Evolutionary conservation across 2,329 filamentous ascomycete species (phyloP).

Genomic region (Xylariaceae sp.): DNA sequence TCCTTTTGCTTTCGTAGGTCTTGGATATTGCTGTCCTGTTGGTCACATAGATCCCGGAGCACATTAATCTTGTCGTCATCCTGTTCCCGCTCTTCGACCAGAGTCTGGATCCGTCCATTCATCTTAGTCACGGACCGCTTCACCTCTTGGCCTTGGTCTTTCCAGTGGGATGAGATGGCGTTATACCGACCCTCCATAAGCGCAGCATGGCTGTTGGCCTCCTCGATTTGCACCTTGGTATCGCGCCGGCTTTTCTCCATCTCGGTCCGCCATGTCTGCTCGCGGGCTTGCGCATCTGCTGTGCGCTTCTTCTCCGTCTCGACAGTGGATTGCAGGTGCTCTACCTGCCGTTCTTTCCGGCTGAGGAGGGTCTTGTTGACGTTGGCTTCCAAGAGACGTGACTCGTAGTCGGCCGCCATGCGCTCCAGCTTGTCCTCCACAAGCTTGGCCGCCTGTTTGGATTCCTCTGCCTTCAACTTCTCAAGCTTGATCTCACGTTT

Average conservation of each 20-base stretch:
- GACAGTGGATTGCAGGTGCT: constrained; percentile 56
- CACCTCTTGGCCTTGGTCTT: constrained; percentile 57
- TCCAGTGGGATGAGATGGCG: constrained; percentile 58
- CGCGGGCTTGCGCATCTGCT: constrained; percentile 49
- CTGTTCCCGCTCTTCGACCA: constrained; percentile 47
- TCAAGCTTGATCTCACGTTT: constrained; percentile 66
- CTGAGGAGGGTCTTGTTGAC: constrained; percentile 65
- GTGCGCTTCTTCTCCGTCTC: constrained; percentile 58
- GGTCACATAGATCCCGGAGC: constrained; percentile 62
- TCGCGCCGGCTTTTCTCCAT: constrained; percentile 55
- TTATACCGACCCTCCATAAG: constrained; percentile 66
- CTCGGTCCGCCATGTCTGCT: constrained; percentile 54
- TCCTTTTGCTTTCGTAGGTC: constrained; percentile 54
- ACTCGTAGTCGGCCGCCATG: constrained; percentile 60
- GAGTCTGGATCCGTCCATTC: constrained; percentile 42
- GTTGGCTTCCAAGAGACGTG: constrained; percentile 59
- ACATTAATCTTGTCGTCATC: constrained; percentile 59
- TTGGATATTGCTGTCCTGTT: constrained; percentile 62
- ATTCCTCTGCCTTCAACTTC: constrained; percentile 58
- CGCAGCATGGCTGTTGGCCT: constrained; percentile 55
- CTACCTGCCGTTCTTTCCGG: constrained; percentile 67
- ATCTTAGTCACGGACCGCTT: constrained; percentile 43
- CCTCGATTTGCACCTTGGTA: constrained; percentile 55
- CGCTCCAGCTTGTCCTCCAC: constrained; percentile 66
- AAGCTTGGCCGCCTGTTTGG: constrained; percentile 59